Base-by-base conservation (phyloP, 495 filamentous ascomycete genomes). In the Darksidea phi region DNA sequence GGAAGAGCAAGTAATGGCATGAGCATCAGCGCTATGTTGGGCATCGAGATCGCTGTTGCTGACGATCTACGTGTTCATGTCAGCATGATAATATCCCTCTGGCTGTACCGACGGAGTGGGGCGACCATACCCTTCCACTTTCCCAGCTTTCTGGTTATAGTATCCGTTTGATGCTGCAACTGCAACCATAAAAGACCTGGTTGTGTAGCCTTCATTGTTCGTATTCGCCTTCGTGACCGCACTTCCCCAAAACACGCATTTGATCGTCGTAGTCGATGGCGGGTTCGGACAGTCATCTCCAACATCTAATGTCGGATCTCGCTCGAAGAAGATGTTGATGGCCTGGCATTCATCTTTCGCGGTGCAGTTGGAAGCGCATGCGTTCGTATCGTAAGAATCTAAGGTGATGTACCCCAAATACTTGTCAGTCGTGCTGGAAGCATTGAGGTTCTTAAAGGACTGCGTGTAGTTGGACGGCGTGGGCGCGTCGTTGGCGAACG, bases 321-420 rank as follows among this genome's bases (percentile, higher is more conserved):
- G 60, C 24, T 63, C 60, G 47, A 63, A 54, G 53, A 57, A 64
- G 28, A 64, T 59, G 37, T 64, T 64, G 61, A 64, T 18, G 25
- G 61, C 56, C n/a, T 37, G 26, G 38, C 61, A 69, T 23, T 47
- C 57, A 11, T 13, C 23, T 23, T 62, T 37, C 18, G 10, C 25
- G 45, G 59, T 48, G 45, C 66, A 69, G 10, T 51, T 15, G 3
- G 48, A 21, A 13, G 66, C 53, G 36, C 66, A 69, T 1, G 15
- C 1, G 8, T 18, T 48, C 13, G 43, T 50, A 36, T 64, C 28
- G 54, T 59, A 64, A 8, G 45, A 25, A 20, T 43, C 48, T 4
- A 59, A 23, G 13, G 34, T 17, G 23, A 48, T 54, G 46, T 28
- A 59, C 5, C 55, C 55, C 47, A 59, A 20, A 24, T 53, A 54